A percentile compares a stretch with the other conserved stretches of the same genome.
These are phyloP conservation scores for Ceratopteris richardii DNA, from an alignment of 75 land plant genomes.

Conservation along the genomic window DNA sequence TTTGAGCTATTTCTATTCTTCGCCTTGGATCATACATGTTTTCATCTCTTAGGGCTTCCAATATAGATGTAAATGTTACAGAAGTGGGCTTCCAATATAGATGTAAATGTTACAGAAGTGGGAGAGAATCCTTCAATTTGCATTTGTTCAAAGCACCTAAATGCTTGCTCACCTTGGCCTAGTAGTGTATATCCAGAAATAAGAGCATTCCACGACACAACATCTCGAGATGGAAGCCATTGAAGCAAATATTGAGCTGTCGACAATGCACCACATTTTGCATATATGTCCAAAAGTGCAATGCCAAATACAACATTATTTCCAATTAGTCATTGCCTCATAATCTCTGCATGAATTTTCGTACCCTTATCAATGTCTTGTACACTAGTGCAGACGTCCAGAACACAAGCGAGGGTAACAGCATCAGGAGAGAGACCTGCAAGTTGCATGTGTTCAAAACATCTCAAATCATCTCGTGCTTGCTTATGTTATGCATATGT, in stretches of 20 bases:
- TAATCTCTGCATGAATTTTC: background rate
- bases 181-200: background rate
- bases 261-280: background rate
- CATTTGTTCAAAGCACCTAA: background rate
- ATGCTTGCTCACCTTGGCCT: background rate
- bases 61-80: background rate
- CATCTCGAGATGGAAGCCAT: background rate
- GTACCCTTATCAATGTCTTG: background rate
- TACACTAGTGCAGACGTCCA: background rate
- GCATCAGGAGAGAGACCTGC: background rate
- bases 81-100: slow-evolving; percentile 1
- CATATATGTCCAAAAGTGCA: background rate
- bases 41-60: no score
- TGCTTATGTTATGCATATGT: slow-evolving; percentile 1
- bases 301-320: background rate
- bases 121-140: background rate
- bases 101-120: background rate
- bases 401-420: background rate
- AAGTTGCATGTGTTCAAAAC: background rate
- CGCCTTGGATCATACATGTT: no score
- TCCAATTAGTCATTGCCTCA: background rate
- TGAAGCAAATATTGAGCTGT: background rate
- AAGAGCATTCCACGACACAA: slow-evolving; percentile 1
- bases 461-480: background rate
- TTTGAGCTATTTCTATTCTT: no score